Evolutionary conservation across 1,284 basidiomycete genomes (phyloP).

Genomic region (Ganoderma resinaceum): DNA sequence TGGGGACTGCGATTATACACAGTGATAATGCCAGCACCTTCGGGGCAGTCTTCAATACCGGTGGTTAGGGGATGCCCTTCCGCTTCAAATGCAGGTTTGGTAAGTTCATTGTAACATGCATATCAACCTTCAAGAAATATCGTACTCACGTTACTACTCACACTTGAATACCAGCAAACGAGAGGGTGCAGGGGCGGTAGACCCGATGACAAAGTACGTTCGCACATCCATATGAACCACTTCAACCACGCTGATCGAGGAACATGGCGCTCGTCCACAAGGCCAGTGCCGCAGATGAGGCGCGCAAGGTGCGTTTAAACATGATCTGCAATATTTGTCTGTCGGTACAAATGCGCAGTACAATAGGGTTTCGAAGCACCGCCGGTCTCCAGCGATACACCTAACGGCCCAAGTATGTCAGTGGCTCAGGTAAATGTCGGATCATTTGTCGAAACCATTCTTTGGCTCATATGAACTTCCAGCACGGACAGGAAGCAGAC

Average conservation of each 20-base stretch:
- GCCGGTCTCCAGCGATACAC: slow-evolving; percentile 13
- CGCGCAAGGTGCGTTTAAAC: slow-evolving; percentile 11
- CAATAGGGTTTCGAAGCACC: slow-evolving; percentile 16
- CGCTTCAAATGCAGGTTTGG: background rate
- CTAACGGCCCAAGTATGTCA: background rate
- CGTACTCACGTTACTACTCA: background rate
- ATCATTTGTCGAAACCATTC: background rate
- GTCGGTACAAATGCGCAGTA: background rate
- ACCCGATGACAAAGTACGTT: background rate
- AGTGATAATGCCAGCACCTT: background rate
- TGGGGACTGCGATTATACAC: background rate
- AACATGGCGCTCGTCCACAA: too few species aligned
- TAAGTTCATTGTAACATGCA: background rate
- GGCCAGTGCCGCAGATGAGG: slow-evolving; percentile 10
- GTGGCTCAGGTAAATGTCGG: slow-evolving; percentile 10
- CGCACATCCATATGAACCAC: background rate
- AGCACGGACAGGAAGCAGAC: background rate
- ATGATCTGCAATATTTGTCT: rapidly evolving
- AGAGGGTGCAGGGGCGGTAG: background rate
- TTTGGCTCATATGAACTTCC: background rate
- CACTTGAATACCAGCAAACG: background rate
- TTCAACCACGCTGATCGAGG: background rate
- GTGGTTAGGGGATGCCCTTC: background rate
- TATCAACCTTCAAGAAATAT: background rate
- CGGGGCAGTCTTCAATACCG: background rate